These are phyloP conservation scores for Cyberlindnera euphorbiiphila DNA, from an alignment of 805 yeast species.

Conservation along the genomic window DNA sequence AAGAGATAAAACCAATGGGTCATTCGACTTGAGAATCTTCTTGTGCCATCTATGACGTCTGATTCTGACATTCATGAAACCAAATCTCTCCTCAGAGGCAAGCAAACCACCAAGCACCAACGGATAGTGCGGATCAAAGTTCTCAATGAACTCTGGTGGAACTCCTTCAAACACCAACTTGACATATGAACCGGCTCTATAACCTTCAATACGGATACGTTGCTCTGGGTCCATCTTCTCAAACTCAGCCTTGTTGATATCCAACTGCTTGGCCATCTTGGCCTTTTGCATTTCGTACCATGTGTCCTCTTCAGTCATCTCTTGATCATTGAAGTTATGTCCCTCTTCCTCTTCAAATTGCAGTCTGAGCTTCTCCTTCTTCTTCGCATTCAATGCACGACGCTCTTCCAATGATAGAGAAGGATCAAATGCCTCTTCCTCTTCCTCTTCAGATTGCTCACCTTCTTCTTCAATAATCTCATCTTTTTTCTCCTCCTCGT, in stretches of 20 bases:
- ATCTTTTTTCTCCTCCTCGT: slow-evolving; percentile 44
- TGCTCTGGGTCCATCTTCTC: slow-evolving; percentile 72
- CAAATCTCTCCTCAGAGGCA: slow-evolving; percentile 89
- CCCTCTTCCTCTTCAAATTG: slow-evolving; percentile 86
- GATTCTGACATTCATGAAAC: slow-evolving; percentile 86
- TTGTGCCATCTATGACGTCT: slow-evolving; percentile 99
- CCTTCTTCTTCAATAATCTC: slow-evolving; percentile 41
- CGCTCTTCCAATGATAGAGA: slow-evolving; percentile 61
- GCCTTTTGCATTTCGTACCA: slow-evolving; percentile 98
- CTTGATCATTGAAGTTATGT: slow-evolving; percentile 74
- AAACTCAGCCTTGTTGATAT: slow-evolving; percentile 81
- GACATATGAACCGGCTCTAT: slow-evolving; percentile 89
- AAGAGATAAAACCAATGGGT: slow-evolving; percentile 86
- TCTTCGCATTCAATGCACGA: slow-evolving; percentile 78
- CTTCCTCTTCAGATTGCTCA: slow-evolving; percentile 36
- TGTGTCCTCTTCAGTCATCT: slow-evolving; percentile 83
- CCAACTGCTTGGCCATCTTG: slow-evolving; percentile 93
- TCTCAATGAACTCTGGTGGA: slow-evolving; percentile 87
- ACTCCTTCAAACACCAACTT: slow-evolving; percentile 76
- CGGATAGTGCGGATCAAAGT: slow-evolving; percentile 83
- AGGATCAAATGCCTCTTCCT: slow-evolving; percentile 32
- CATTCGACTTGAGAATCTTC: slow-evolving; percentile 90
- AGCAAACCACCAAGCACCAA: slow-evolving; percentile 86
- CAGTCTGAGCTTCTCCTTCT: slow-evolving; percentile 81
- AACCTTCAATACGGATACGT: slow-evolving; percentile 84